Evolutionary conservation across 345 rosid species (phyloP).

Genomic region (Excoecaria cochinchinensis): DNA sequence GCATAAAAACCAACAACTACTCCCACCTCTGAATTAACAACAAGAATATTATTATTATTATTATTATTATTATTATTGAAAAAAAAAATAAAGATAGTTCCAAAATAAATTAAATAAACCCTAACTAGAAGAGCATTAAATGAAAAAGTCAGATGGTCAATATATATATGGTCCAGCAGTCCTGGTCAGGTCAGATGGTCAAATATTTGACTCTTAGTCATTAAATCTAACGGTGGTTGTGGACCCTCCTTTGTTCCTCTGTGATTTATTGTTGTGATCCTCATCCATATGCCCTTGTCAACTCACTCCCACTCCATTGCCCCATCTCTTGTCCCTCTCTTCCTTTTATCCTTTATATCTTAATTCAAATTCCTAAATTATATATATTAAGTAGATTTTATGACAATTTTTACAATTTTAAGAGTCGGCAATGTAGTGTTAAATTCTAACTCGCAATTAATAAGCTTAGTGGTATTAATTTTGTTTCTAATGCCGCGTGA

Average conservation of each 20-base stretch:
- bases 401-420: no score
- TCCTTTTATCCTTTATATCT: neutral
- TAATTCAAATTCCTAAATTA: no score
- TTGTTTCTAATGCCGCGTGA: no score
- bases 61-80: no score
- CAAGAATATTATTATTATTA: neutral
- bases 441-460: no score
- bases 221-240: conserved; percentile 60
- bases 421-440: no score
- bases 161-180: conserved; percentile 35
- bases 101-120: neutral
- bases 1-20: conserved; percentile 4
- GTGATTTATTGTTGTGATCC: conserved; percentile 2
- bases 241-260: conserved; percentile 41
- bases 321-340: conserved; percentile 4
- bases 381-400: no score
- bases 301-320: neutral
- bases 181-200: conserved; percentile 52
- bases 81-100: neutral
- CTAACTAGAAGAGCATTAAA: conserved; percentile 19
- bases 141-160: conserved; percentile 58
- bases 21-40: conserved; percentile 5
- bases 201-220: conserved; percentile 32
- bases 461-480: no score
- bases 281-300: conserved; percentile 3